phyloP scores from a whole-genome alignment of 2,329 filamentous ascomycete species.

The Fusarium tuaranense region DNA sequence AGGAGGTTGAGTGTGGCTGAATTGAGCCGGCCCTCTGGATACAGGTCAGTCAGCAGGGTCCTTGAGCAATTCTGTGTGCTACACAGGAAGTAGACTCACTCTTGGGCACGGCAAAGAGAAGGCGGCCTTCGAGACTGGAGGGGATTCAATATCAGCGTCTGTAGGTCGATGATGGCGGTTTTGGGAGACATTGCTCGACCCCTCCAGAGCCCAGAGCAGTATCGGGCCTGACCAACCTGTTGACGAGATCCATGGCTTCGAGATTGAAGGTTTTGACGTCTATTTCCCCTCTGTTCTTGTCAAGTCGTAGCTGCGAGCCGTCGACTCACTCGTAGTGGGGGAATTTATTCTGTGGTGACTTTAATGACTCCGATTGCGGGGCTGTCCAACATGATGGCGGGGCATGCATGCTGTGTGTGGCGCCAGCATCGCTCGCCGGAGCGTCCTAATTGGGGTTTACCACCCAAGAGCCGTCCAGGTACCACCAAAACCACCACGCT shows the following conservation, averaged over 20 bases:
- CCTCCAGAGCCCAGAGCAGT: neutral
- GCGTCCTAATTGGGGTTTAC: slow-evolving; percentile 28
- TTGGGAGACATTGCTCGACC: neutral
- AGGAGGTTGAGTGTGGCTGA: slow-evolving; percentile 90
- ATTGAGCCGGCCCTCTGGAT: slow-evolving; percentile 89
- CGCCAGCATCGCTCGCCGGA: slow-evolving; percentile 15
- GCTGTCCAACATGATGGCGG: slow-evolving; percentile 41
- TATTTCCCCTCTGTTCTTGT: slow-evolving; percentile 14
- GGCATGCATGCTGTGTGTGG: slow-evolving; percentile 30
- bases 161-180: slow-evolving; percentile 8
- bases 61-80: slow-evolving; percentile 8
- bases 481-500: slow-evolving; percentile 20
- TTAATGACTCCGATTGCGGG: slow-evolving; percentile 44
- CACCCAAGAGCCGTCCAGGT: slow-evolving; percentile 17
- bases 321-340: slow-evolving; percentile 27
- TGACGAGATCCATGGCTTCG: slow-evolving; percentile 63
- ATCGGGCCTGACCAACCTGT: slow-evolving; percentile 57
- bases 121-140: slow-evolving; percentile 85
- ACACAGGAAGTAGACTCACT: slow-evolving; percentile 70
- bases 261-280: slow-evolving; percentile 6
- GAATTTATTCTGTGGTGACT: slow-evolving; percentile 42
- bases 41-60: slow-evolving; percentile 25
- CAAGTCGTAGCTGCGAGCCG: slow-evolving; percentile 1
- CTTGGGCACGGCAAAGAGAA: slow-evolving; percentile 98
- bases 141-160: slow-evolving; percentile 30